Percentiles rank a stretch among this genome's conserved stretches.
phyloP scores from a whole-genome alignment of 768 basidiomycete species.

The Calocybe indica region DNA sequence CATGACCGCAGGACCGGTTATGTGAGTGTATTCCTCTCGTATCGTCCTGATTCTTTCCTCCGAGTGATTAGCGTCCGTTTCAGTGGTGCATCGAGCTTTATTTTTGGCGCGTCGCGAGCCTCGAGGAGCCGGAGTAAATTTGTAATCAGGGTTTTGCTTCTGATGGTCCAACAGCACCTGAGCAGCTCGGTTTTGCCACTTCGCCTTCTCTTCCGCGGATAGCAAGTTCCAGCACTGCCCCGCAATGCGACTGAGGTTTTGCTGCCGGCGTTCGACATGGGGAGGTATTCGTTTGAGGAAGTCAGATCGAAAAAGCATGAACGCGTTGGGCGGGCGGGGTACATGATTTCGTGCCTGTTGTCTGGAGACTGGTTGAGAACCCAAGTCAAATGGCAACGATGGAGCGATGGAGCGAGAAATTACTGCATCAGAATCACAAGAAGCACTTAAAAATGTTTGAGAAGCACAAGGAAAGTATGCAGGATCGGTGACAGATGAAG shows the following conservation, averaged over 20 bases:
- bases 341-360: conserved; percentile 29
- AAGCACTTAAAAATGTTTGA: too few relatives aligned
- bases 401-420: too few relatives aligned
- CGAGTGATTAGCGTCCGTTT: conserved; percentile 9
- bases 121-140: conserved; percentile 46
- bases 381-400: too few relatives aligned
- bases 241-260: conserved; percentile 65
- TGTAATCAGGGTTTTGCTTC: conserved; percentile 51
- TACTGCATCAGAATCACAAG: too few relatives aligned
- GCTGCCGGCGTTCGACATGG: conserved; percentile 59
- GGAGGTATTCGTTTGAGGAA: conserved; percentile 64
- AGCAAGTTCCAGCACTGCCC: conserved; percentile 65
- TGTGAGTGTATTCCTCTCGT: conserved; percentile 26
- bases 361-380: too few relatives aligned
- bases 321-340: conserved; percentile 79
- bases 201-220: conserved; percentile 34
- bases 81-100: conserved; percentile 15
- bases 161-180: conserved; percentile 42
- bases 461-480: too few relatives aligned
- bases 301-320: conserved; percentile 82
- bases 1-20: conserved; percentile 27
- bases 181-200: conserved; percentile 42
- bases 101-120: conserved; percentile 26
- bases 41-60: conserved; percentile 23
- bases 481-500: too few relatives aligned